Evolutionary conservation across 2,329 filamentous ascomycete species (phyloP), one percentile per base, ranked within the genome.

Genomic region (Cladosporium sp.): DNA sequence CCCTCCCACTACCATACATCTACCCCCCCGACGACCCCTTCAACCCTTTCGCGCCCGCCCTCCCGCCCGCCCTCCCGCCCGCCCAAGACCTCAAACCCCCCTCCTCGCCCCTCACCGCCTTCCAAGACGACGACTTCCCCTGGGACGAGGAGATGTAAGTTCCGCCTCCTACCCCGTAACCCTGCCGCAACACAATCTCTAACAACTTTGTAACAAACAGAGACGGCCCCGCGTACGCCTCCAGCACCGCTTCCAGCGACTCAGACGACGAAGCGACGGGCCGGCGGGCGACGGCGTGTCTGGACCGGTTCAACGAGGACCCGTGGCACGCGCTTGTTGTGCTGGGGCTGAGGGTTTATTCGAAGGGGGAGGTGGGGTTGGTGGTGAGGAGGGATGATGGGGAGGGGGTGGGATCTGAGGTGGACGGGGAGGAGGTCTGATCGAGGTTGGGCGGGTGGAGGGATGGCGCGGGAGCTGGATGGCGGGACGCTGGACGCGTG

Each of bases 311-410:
- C 49, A 71, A 69, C 40, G 68, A 70, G 14, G 75, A 78, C 55
- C 79, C 79, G 0, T 84, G 81, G 81, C 82, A 83, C 59, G 81
- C 81, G 0, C 73, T 82, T 1, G 81, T 78, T 56, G 79, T 83
- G 13, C 74, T 83, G 4, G 81, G 81, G 0, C 63, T 84, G 31
- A 70, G 79, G 5, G 79, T 84, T 0, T 83, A 81, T 60, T 76
- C 74, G 48, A 74, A 78, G 54, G 76, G 79, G 0, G 70, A 72
- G 28, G 72, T 82, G 34, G 73, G 69, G 72, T 84, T 14, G 72
- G 72, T 77, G 56, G 78, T 82, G 10, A 16, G 43, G 5, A 50
- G 28, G 11, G 35, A 38, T 8, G 35, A 11, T 9, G 10, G 16
- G 11, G 34, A 35, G 2, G 34, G 9, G 34, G 40, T 37, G 11